phyloP scores from a whole-genome alignment of 352 stramenopile genomes.

The Pythium oligandrum region DNA sequence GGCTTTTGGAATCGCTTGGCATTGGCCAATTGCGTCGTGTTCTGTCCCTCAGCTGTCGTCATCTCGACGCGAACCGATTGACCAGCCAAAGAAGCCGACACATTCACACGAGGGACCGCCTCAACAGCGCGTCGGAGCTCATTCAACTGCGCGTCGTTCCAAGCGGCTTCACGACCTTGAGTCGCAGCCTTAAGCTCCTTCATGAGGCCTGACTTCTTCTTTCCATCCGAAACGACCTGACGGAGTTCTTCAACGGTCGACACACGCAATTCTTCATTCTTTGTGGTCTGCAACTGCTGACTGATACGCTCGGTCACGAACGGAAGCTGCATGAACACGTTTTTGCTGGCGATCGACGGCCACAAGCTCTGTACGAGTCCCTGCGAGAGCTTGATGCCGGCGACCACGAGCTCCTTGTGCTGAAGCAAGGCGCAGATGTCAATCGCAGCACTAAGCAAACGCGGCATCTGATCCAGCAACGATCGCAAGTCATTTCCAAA shows the following conservation, averaged over 20 bases:
- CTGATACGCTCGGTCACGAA: constrained; percentile 28
- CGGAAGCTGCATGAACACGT: constrained; percentile 44
- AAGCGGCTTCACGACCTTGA: constrained; percentile 10
- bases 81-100: constrained; percentile 2
- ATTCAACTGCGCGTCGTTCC: constrained; percentile 20
- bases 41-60: constrained; percentile 24
- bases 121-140: constrained; percentile 44
- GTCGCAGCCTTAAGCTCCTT: constrained; percentile 20
- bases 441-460: constrained; percentile 92
- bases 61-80: constrained; percentile 31
- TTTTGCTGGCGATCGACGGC: constrained; percentile 13
- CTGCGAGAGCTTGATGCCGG: constrained; percentile 50
- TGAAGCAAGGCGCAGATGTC: constrained; percentile 80
- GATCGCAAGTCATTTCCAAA: constrained; percentile 96
- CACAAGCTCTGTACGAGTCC: constrained; percentile 50
- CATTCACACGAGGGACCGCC: constrained; percentile 35
- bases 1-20: constrained; percentile 44
- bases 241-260: constrained; percentile 29
- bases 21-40: constrained; percentile 11
- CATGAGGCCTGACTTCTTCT: constrained; percentile 28
- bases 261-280: constrained; percentile 26
- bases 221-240: constrained; percentile 19
- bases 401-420: constrained; percentile 41
- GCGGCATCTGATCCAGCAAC: constrained; percentile 94
- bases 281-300: constrained; percentile 6